These are phyloP conservation scores for Ogataea kodamae DNA, from an alignment of 805 yeast genomes.

Conservation along the genomic window DNA sequence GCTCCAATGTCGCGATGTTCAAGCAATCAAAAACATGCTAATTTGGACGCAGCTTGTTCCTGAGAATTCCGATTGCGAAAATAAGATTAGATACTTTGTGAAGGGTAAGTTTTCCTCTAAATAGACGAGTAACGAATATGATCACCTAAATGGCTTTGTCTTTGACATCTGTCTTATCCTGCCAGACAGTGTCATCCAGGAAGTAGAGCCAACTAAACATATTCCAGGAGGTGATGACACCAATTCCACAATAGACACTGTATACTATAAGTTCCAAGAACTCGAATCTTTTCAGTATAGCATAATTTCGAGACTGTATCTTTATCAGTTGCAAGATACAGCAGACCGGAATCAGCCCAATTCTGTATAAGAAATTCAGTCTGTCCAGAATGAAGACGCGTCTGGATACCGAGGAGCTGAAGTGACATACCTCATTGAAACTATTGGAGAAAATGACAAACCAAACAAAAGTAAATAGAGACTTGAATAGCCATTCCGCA, in stretches of 20 bases:
- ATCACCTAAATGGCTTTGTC: slow-evolving; percentile 5
- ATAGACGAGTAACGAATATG: slow-evolving; percentile 2
- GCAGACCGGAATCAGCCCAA: slow-evolving; percentile 66
- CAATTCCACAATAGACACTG: slow-evolving; percentile 83
- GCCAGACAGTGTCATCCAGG: slow-evolving; percentile 74
- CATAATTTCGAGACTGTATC: slow-evolving; percentile 52
- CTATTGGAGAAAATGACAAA: slow-evolving; percentile 70
- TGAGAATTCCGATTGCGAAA: slow-evolving; percentile 2
- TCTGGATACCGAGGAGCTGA: slow-evolving; percentile 38
- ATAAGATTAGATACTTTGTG: slow-evolving; percentile 5
- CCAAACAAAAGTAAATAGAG: slow-evolving; percentile 80
- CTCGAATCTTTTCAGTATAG: slow-evolving; percentile 55
- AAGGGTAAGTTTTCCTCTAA: slow-evolving; percentile 1
- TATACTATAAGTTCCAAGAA: slow-evolving; percentile 77
- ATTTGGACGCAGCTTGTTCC: slow-evolving; percentile 5
- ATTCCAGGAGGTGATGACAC: slow-evolving; percentile 82
- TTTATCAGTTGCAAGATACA: slow-evolving; percentile 43
- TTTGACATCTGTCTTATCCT: slow-evolving; percentile 12
- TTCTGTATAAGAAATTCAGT: slow-evolving; percentile 58
- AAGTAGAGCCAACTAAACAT: slow-evolving; percentile 87
- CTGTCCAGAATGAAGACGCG: slow-evolving; percentile 68
- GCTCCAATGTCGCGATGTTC: slow-evolving; percentile 7
- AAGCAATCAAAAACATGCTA: slow-evolving; percentile 9
- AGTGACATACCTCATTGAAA: slow-evolving; percentile 61
- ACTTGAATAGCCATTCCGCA: slow-evolving; percentile 75